These are phyloP conservation scores for Diaporthe ilicicola DNA, from an alignment of 2,329 filamentous ascomycete species.

Conservation along the genomic window DNA sequence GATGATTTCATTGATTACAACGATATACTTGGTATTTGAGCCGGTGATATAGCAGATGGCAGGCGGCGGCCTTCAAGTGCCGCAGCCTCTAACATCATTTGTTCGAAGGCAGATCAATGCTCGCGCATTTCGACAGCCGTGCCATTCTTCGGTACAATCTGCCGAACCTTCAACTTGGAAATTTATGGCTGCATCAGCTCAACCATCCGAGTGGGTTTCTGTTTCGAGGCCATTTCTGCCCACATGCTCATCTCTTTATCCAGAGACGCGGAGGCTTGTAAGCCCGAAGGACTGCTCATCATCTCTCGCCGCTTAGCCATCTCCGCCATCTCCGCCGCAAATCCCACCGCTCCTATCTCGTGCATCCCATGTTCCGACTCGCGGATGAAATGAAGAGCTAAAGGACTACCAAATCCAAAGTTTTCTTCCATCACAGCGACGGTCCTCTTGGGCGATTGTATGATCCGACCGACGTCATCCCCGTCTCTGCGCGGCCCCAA, in stretches of 20 bases:
- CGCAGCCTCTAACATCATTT: not conserved
- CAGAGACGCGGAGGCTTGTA: not conserved
- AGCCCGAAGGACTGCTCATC: not conserved
- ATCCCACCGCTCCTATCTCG: not conserved
- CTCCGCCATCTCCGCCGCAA: not conserved
- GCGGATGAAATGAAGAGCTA: not conserved
- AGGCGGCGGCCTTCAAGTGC: not conserved
- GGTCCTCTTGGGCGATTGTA: not conserved
- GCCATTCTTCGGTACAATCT: not conserved
- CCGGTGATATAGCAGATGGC: not conserved
- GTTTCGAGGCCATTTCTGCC: too few species aligned
- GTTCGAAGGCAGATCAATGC: not conserved
- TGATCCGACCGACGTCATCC: not conserved
- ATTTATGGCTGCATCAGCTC: not conserved
- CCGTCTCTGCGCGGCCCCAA: not conserved
- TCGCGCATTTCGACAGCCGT: not conserved
- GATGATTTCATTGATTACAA: not conserved
- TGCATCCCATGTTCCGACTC: not conserved
- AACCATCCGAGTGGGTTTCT: too few species aligned
- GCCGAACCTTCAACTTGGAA: not conserved
- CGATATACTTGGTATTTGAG: not conserved
- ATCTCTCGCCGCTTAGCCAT: not conserved
- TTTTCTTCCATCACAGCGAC: not conserved
- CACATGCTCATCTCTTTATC: not conserved
- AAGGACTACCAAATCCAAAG: not conserved